These are phyloP conservation scores for Beauveria scarabaeidicola DNA, from an alignment of 2,329 filamentous ascomycete genomes.

Conservation along the genomic window DNA sequence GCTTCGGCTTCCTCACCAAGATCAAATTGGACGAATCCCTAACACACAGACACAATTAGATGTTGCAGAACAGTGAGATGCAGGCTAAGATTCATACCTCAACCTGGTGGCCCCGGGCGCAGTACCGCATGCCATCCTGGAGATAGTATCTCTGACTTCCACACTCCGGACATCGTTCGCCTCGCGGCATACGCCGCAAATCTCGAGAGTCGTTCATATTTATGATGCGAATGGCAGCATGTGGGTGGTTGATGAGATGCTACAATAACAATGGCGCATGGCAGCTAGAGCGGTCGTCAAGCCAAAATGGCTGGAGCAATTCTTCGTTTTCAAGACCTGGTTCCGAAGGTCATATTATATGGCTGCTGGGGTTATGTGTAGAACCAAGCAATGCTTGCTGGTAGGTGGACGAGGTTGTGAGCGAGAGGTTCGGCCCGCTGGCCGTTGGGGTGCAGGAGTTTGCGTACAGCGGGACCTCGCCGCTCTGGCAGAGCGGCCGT, in stretches of 20 bases:
- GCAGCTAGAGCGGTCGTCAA: neutral
- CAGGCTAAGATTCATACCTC: constrained; percentile 41
- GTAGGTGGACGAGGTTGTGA: neutral
- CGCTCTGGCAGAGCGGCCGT: neutral
- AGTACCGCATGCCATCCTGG: constrained; percentile 70
- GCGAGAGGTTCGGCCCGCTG: neutral
- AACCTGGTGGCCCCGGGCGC: constrained; percentile 70
- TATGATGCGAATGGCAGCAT: neutral
- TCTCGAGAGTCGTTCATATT: constrained; percentile 34
- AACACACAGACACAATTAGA: neutral
- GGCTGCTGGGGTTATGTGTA: neutral
- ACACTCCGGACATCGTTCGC: constrained; percentile 54
- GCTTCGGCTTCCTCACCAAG: constrained; percentile 63
- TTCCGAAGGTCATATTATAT: neutral
- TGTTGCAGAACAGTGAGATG: neutral
- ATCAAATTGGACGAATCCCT: constrained; percentile 49
- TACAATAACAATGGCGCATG: neutral
- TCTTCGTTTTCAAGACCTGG: neutral
- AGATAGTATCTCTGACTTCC: constrained; percentile 63
- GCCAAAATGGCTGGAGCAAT: neutral
- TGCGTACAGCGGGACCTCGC: neutral
- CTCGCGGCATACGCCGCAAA: constrained; percentile 42
- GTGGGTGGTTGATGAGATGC: neutral
- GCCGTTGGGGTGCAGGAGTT: neutral
- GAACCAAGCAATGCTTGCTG: neutral